Percentiles rank a stretch among this genome's conserved stretches.
These are phyloP conservation scores for Yarrowia galli DNA, from an alignment of 1,139 yeast species.

Conservation along the genomic window DNA sequence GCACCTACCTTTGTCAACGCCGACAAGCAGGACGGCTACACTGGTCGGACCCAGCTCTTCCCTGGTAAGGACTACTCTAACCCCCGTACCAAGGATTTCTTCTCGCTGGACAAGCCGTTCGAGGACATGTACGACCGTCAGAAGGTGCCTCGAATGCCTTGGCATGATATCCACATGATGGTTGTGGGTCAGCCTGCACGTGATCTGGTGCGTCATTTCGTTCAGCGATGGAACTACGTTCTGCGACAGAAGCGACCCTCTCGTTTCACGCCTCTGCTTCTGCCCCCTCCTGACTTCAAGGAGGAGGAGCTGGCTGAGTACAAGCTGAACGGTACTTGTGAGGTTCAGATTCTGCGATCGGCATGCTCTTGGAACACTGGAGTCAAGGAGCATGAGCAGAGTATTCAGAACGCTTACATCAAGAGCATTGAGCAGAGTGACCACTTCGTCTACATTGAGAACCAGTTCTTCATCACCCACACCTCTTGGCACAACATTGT, in stretches of 20 bases:
- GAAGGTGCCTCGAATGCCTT: slow-evolving; percentile 91
- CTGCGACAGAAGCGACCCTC: slow-evolving; percentile 94
- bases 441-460: slow-evolving; percentile 92
- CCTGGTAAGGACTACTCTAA: slow-evolving; percentile 98
- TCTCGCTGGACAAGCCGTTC: slow-evolving; percentile 79
- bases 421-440: slow-evolving; percentile 90
- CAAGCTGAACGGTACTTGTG: slow-evolving; percentile 86
- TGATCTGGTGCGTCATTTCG: slow-evolving; percentile 91
- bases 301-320: slow-evolving; percentile 69
- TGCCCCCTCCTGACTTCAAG: slow-evolving; percentile 91
- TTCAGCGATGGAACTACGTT: slow-evolving; percentile 96
- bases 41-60: slow-evolving; percentile 63
- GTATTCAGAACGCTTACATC: slow-evolving; percentile 91
- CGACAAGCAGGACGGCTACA: slow-evolving; percentile 42
- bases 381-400: slow-evolving; percentile 78
- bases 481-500: slow-evolving; percentile 85
- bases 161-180: slow-evolving; percentile 99
- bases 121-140: slow-evolving; percentile 91
- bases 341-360: slow-evolving; percentile 86
- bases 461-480: slow-evolving; percentile 90
- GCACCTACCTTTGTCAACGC: slow-evolving; percentile 53
- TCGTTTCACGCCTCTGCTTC: slow-evolving; percentile 84
- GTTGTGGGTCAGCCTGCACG: slow-evolving; percentile 96
- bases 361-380: slow-evolving; percentile 95
- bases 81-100: slow-evolving; percentile 90